These are phyloP conservation scores for Phallus indusiatus DNA, from an alignment of 768 basidiomycete genomes.

Conservation along the genomic window DNA sequence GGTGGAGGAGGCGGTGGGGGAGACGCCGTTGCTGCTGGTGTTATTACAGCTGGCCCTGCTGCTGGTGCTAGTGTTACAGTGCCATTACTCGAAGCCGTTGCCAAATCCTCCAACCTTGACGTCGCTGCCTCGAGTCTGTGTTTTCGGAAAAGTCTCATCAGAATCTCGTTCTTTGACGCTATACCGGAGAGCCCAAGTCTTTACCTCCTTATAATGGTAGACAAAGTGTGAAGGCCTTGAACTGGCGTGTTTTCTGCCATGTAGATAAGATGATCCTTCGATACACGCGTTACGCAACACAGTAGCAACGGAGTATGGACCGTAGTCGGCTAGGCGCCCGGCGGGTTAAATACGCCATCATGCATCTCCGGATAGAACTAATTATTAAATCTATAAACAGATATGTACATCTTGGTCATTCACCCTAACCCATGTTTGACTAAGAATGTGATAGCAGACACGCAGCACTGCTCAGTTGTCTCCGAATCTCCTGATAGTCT, in stretches of 20 bases:
- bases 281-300: constrained; percentile 5
- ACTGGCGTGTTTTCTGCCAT: constrained; percentile 23
- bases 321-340: not conserved
- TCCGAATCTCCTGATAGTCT: constrained; percentile 87
- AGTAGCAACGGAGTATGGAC: not conserved
- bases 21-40: constrained; percentile 20
- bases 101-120: constrained; percentile 87
- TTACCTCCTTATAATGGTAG: constrained; percentile 77
- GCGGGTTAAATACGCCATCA: not conserved
- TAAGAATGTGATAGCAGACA: constrained; percentile 34
- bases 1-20: constrained; percentile 21
- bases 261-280: not conserved
- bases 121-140: constrained; percentile 85
- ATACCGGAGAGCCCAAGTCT: constrained; percentile 3
- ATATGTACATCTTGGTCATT: no score
- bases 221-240: constrained; percentile 59
- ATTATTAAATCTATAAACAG: not conserved
- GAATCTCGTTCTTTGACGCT: constrained; percentile 8
- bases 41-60: constrained; percentile 12
- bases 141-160: constrained; percentile 4
- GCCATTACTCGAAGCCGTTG: constrained; percentile 31
- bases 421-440: not conserved
- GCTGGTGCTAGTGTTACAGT: constrained; percentile 9
- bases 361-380: not conserved
- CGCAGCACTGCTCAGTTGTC: constrained; percentile 75